These are phyloP conservation scores for Schizosaccharomyces versatilis DNA, from an alignment of 1,139 yeast genomes.

Conservation along the genomic window DNA sequence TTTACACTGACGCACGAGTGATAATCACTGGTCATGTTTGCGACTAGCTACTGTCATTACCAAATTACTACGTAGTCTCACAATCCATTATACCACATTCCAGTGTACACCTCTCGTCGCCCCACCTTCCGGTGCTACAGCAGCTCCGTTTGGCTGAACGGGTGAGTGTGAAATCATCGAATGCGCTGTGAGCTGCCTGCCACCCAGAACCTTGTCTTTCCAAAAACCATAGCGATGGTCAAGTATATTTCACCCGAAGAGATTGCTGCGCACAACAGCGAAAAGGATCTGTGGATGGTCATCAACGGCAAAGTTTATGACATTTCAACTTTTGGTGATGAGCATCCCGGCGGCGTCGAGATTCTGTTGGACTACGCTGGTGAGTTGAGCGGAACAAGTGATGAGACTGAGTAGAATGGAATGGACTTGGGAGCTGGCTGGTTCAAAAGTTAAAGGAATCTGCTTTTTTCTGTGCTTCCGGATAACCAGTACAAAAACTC, in stretches of 20 bases:
- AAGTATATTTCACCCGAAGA: conserved; percentile 1
- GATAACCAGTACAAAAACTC: no score
- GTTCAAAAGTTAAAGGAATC: not conserved
- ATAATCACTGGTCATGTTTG: no score
- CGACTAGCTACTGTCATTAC: no score
- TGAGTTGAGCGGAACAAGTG: not conserved
- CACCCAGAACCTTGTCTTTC: no score
- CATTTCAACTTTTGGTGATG: conserved; percentile 62
- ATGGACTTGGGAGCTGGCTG: not conserved
- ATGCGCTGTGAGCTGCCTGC: no score
- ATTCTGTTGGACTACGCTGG: conserved; percentile 83
- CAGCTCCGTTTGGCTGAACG: no score
- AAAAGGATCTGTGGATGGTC: conserved; percentile 6
- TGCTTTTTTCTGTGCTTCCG: not conserved
- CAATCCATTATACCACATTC: no score
- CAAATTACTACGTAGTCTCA: no score
- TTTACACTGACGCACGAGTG: no score
- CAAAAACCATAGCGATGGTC: not conserved
- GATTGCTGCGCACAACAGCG: conserved; percentile 5
- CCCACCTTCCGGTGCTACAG: no score
- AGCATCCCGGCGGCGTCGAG: conserved; percentile 98
- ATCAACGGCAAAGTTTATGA: conserved; percentile 37
- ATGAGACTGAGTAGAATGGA: not conserved
- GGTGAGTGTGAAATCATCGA: no score
- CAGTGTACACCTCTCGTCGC: no score